phyloP scores from a whole-genome alignment of 192 early-diverging fungal genomes.

The Haplosporangium gracile region DNA sequence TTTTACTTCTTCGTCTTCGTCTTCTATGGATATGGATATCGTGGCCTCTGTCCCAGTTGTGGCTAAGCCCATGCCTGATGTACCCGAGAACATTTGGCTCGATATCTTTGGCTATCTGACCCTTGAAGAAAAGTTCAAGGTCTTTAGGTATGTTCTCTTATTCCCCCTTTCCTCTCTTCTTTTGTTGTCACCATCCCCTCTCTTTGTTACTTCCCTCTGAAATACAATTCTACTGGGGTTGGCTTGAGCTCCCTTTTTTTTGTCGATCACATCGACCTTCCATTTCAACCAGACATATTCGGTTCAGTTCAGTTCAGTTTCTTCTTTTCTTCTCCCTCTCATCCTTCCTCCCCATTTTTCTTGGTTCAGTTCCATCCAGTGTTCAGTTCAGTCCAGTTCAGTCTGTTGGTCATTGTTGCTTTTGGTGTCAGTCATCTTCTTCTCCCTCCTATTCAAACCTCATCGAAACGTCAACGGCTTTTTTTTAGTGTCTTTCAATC shows the following conservation, averaged over 20 bases:
- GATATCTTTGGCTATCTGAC: conserved; percentile 48
- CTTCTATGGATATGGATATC: conserved; percentile 16
- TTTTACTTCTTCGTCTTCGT: background rate
- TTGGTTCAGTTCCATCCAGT: background rate
- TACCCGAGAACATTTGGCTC: conserved; percentile 56
- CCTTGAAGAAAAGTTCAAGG: conserved; percentile 42
- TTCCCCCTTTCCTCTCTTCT: background rate
- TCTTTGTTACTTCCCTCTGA: background rate
- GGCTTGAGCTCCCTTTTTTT: no score
- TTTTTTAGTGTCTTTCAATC: background rate
- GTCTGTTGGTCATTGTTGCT: background rate
- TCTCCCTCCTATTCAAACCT: background rate
- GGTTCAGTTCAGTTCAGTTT: background rate
- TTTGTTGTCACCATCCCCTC: background rate
- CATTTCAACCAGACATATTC: background rate
- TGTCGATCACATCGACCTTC: background rate
- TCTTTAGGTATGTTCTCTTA: conserved; percentile 27
- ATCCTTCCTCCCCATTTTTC: background rate
- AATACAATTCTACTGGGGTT: background rate
- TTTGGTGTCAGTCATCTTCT: background rate
- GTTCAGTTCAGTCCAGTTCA: background rate
- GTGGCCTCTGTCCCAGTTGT: background rate
- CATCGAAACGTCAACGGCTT: no score
- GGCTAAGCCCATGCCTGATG: conserved; percentile 32
- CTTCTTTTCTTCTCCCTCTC: background rate